Percentiles rank a stretch among this genome's conserved stretches.
phyloP scores from a whole-genome alignment of 805 yeast genomes.

The Nakazawaea ernobii region DNA sequence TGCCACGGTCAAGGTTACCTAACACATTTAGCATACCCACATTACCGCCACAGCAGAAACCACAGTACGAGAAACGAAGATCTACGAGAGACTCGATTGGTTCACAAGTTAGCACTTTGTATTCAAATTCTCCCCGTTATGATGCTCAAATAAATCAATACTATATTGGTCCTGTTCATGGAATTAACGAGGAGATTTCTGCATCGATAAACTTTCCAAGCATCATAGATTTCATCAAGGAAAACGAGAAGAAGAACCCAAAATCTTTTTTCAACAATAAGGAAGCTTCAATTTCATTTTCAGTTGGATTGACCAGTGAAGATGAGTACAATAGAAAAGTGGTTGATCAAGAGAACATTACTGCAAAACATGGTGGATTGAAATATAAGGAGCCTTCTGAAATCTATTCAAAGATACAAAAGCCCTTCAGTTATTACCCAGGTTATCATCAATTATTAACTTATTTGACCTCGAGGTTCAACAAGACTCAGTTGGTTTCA shows the following conservation, averaged over 20 bases:
- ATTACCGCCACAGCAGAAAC: conserved; percentile 8
- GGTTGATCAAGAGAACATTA: conserved; percentile 11
- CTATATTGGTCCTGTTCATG: conserved; percentile 45
- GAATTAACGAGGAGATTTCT: conserved; percentile 25
- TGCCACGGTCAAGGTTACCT: conserved; percentile 3
- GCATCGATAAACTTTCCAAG: conserved; percentile 54
- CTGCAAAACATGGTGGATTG: conserved; percentile 27
- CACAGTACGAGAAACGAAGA: conserved; percentile 6
- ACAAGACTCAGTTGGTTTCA: conserved; percentile 60
- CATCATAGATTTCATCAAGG: conserved; percentile 40
- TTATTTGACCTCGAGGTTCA: conserved; percentile 68
- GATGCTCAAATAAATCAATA: conserved; percentile 64
- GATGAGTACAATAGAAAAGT: conserved; percentile 23
- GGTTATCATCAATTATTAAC: conserved; percentile 81
- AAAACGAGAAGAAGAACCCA: conserved; percentile 34
- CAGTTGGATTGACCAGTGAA: conserved; percentile 39
- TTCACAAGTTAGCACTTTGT: conserved; percentile 2
- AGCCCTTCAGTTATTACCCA: conserved; percentile 84
- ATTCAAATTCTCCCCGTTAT: conserved; percentile 33
- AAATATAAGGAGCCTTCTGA: conserved; percentile 64
- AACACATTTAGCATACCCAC: conserved; percentile 2
- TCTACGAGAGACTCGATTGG: not conserved
- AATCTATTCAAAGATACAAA: conserved; percentile 66
- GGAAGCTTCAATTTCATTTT: conserved; percentile 38
- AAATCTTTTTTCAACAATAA: conserved; percentile 26